phyloP scores from a whole-genome alignment of 2,329 filamentous ascomycete genomes.

The Colletotrichum kahawae region DNA sequence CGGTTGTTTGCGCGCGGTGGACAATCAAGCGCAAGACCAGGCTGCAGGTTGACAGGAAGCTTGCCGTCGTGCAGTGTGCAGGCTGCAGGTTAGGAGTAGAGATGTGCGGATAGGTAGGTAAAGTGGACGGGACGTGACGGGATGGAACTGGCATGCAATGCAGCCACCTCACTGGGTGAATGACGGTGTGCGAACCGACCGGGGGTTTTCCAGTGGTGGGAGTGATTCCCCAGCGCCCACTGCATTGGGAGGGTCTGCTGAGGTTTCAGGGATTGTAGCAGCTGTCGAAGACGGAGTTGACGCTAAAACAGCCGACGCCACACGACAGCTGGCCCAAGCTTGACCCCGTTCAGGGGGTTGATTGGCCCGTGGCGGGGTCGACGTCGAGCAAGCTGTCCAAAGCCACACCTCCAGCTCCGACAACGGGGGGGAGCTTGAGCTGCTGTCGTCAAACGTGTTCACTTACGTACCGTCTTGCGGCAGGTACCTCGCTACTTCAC shows the following conservation, averaged over 20 bases:
- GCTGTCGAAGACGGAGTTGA: neutral
- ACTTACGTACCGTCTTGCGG: neutral
- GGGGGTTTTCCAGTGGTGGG: constrained; percentile 1
- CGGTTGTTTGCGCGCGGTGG: neutral
- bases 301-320: constrained; percentile 17
- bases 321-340: constrained; percentile 12
- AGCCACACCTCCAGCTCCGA: constrained; percentile 18
- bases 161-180: constrained; percentile 2
- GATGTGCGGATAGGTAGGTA: neutral
- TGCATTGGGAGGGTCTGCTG: neutral
- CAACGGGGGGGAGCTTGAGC: constrained; percentile 5
- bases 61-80: neutral
- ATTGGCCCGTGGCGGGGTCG: neutral
- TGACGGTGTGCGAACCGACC: constrained; percentile 20
- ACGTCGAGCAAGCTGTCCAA: constrained; percentile 6
- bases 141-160: constrained; percentile 13
- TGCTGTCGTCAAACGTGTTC: constrained; percentile 21
- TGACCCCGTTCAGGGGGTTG: neutral
- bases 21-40: neutral
- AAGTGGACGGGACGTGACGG: neutral
- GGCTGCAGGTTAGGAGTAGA: neutral
- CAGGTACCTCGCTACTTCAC: constrained; percentile 11
- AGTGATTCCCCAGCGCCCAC: neutral
- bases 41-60: constrained; percentile 3
- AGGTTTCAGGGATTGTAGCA: constrained; percentile 21